Evolutionary conservation across 192 early-diverging fungal genomes (phyloP).

Genomic region (Backusella luteola): DNA sequence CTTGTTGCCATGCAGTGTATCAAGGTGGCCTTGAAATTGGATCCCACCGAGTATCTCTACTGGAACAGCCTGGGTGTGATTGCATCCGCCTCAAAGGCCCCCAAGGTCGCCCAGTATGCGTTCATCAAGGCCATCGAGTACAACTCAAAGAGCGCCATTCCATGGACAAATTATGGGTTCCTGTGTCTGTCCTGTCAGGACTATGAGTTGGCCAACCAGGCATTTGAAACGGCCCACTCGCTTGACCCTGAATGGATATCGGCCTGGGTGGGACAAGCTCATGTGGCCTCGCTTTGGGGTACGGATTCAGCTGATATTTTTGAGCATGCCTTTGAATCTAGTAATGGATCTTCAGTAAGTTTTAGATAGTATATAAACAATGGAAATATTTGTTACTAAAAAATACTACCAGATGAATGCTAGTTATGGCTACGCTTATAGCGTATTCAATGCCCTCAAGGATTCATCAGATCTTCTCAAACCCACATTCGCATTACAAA

Average conservation of each 20-base stretch:
- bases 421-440: conserved; percentile 56
- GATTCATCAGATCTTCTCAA: conserved; percentile 38
- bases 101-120: conserved; percentile 77
- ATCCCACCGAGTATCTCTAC: conserved; percentile 51
- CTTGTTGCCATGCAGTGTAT: conserved; percentile 43
- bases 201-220: conserved; percentile 69
- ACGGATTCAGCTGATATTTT: conserved; percentile 64
- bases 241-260: conserved; percentile 76
- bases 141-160: conserved; percentile 54
- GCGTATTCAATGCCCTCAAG: conserved; percentile 14
- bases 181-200: conserved; percentile 73
- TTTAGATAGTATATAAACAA: neutral
- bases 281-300: conserved; percentile 62
- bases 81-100: conserved; percentile 38
- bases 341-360: conserved; percentile 51
- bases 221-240: conserved; percentile 69
- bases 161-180: conserved; percentile 86
- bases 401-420: conserved; percentile 44
- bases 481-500: conserved; percentile 62
- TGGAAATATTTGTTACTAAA: neutral
- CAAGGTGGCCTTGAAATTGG: conserved; percentile 60
- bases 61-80: conserved; percentile 79
- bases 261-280: conserved; percentile 87
- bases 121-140: conserved; percentile 78
- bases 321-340: conserved; percentile 76